phyloP scores from a whole-genome alignment of 2,329 filamentous ascomycete species.

The Aspergillus arachidicola region DNA sequence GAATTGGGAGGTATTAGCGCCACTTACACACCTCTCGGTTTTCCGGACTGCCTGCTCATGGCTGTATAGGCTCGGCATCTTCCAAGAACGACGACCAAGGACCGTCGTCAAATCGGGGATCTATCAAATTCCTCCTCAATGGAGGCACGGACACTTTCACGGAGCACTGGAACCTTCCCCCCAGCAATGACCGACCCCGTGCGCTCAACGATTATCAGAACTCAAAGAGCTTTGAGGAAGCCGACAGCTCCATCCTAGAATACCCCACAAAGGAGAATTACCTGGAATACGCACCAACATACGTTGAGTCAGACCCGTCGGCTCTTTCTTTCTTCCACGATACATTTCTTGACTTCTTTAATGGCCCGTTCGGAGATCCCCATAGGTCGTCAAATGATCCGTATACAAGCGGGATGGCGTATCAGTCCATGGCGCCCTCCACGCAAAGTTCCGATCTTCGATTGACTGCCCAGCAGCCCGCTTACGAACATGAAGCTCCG shows the following conservation, averaged over 20 bases:
- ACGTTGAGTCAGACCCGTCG: slow-evolving; percentile 29
- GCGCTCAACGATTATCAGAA: slow-evolving; percentile 40
- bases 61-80: slow-evolving; percentile 19
- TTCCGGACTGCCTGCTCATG: neutral
- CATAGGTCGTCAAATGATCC: slow-evolving; percentile 28
- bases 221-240: slow-evolving; percentile 29
- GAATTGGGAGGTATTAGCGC: slow-evolving; percentile 23
- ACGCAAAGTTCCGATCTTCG: slow-evolving; percentile 22
- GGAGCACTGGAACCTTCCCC: slow-evolving; percentile 47
- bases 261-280: slow-evolving; percentile 20
- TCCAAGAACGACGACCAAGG: slow-evolving; percentile 30
- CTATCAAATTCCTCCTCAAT: slow-evolving; percentile 51
- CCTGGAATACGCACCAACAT: slow-evolving; percentile 21
- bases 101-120: slow-evolving; percentile 45
- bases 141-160: slow-evolving; percentile 50
- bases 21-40: too few species aligned
- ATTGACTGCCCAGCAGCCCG: slow-evolving; percentile 23
- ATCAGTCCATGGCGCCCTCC: slow-evolving; percentile 20
- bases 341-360: slow-evolving; percentile 42
- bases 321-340: slow-evolving; percentile 37
- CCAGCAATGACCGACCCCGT: slow-evolving; percentile 40
- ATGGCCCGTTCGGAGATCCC: slow-evolving; percentile 36
- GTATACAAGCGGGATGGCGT: slow-evolving; percentile 23
- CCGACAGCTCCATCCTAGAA: slow-evolving; percentile 19
- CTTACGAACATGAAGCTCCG: slow-evolving; percentile 40